Evolutionary conservation across 306 rosid genomes (phyloP), one percentile per base, ranked within the genome.

Genomic region (Dryas alaskensis): DNA sequence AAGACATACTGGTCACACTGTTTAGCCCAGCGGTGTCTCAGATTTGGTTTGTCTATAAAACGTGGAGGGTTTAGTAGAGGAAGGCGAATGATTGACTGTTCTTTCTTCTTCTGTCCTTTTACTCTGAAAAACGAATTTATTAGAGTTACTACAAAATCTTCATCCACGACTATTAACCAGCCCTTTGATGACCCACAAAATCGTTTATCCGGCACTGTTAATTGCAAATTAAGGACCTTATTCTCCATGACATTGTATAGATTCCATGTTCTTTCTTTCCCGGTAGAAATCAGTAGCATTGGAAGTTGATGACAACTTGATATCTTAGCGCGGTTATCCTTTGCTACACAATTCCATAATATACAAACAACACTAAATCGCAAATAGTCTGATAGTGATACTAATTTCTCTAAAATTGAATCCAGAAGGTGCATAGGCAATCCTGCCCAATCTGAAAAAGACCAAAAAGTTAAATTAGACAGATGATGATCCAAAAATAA

Each of bases 181-280:
- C 45, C 71, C 22, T 51, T 27, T 42, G 78, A 65, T 9, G 65
- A 74, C 4, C 72, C 72, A 54, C 57, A n/a, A 42, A 74, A 53
- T 1, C 45, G 57, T 16, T 44, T 43, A 0, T 65, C 0, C 7
- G 70, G 57, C 10, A 73, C 8, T 16, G 7, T 10, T 42, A 46
- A 5, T 19, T 72, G 49, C 45, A 14, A 12, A 22, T 45, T 46
- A 5, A 59, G 17, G n/a, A 72, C 5, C 17, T 45, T 60, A 7
- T 72, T 47, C 0, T 45, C 16, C 11, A 22, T 7, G 8, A 45
- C 44, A 7, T 25, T 46, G 6, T 72, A 72, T 13, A 45, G 3
- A 2, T 6, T 72, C 67, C 67, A 58, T 12, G 27, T 44, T 8
- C 57, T 7, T 25, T 47, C 25, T 22, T 58, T 5, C 48, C 9